Percentiles rank a stretch among this genome's conserved stretches.
These are phyloP conservation scores for Glonium stellatum DNA, from an alignment of 495 filamentous ascomycete species.

Conservation along the genomic window DNA sequence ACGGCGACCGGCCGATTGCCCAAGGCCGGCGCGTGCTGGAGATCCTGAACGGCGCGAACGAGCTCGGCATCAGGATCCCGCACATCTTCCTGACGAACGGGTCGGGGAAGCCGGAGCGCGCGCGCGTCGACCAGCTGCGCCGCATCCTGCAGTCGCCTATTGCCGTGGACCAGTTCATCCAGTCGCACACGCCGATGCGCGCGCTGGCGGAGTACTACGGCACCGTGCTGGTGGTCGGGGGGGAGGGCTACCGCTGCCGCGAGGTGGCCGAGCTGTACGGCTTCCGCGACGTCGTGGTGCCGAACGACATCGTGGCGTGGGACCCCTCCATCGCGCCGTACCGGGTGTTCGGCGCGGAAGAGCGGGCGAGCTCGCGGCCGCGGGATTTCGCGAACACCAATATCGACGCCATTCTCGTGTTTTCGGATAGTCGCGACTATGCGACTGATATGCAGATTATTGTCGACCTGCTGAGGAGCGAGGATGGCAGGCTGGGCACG, in stretches of 20 bases:
- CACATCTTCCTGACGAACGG: slow-evolving; percentile 66
- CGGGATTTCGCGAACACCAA: slow-evolving; percentile 60
- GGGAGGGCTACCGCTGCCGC: slow-evolving; percentile 58
- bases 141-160: slow-evolving; percentile 53
- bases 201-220: slow-evolving; percentile 60
- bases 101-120: slow-evolving; percentile 55
- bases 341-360: slow-evolving; percentile 50
- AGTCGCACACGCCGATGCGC: slow-evolving; percentile 61
- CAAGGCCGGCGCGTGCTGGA: slow-evolving; percentile 52
- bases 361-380: slow-evolving; percentile 51
- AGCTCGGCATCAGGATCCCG: slow-evolving; percentile 63
- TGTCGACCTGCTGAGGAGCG: slow-evolving; percentile 69
- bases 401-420: slow-evolving; percentile 77
- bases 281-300: slow-evolving; percentile 58
- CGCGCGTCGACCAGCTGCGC: slow-evolving; percentile 51
- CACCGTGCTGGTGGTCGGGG: slow-evolving; percentile 59
- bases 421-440: slow-evolving; percentile 78
- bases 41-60: slow-evolving; percentile 60
- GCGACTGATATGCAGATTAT: slow-evolving; percentile 80
- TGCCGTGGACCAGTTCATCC: slow-evolving; percentile 59
- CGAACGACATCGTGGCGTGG: slow-evolving; percentile 61
- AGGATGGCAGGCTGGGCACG: slow-evolving; percentile 62
- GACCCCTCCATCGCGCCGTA: slow-evolving; percentile 57
- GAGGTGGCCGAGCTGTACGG: slow-evolving; percentile 61
- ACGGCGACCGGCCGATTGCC: slow-evolving; percentile 57